Evolutionary conservation across 805 yeast species (phyloP).

Genomic region (Candida sanyiensis): DNA sequence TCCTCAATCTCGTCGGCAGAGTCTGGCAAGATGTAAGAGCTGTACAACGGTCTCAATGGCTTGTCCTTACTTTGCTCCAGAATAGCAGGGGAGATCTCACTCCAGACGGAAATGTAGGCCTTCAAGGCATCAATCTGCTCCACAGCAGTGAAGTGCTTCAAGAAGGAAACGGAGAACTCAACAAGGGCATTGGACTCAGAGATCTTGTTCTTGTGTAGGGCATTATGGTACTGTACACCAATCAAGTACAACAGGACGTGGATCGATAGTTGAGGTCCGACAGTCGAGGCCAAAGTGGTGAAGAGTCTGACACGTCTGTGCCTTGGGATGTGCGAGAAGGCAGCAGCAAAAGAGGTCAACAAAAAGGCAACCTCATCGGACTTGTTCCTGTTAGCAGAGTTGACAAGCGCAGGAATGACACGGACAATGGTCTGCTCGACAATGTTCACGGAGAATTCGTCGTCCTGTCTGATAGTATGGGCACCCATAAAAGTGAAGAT

Average conservation of each 20-base stretch:
- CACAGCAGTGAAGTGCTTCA: constrained; percentile 58
- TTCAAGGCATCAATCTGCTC: constrained; percentile 59
- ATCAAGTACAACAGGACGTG: constrained; percentile 71
- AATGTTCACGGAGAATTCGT: constrained; percentile 87
- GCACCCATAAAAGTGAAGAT: constrained; percentile 99
- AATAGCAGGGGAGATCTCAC: constrained; percentile 33
- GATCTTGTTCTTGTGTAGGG: constrained; percentile 47
- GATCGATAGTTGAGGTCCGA: constrained; percentile 62
- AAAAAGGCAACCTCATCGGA: constrained; percentile 75
- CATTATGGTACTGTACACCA: constrained; percentile 68
- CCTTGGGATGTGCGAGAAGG: constrained; percentile 92
- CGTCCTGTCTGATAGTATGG: constrained; percentile 93
- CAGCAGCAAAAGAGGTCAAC: constrained; percentile 85
- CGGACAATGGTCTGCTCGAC: constrained; percentile 86
- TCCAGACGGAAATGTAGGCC: constrained; percentile 48
- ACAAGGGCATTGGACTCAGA: constrained; percentile 62
- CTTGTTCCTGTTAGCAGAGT: constrained; percentile 35
- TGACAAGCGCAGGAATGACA: constrained; percentile 85
- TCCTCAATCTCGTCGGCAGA: constrained; percentile 41
- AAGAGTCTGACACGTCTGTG: constrained; percentile 89
- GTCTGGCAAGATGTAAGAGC: constrained; percentile 50
- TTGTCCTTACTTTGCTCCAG: constrained; percentile 23
- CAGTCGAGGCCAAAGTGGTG: constrained; percentile 67
- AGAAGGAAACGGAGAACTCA: constrained; percentile 67
- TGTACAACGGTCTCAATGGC: constrained; percentile 53